Evolutionary conservation across 805 yeast genomes (phyloP).

Genomic region (Candida railenensis): DNA sequence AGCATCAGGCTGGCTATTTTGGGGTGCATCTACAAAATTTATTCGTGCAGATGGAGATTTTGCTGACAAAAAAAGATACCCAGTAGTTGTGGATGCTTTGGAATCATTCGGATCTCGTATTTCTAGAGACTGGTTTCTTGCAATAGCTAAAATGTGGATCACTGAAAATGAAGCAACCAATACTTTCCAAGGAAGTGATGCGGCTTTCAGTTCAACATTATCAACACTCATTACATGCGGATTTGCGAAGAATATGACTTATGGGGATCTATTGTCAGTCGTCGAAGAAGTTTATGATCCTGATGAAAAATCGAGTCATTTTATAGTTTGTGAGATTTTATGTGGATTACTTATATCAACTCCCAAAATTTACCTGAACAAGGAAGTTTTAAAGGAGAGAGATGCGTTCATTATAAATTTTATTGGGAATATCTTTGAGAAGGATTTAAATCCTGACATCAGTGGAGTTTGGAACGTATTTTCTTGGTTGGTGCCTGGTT

Average conservation of each 20-base stretch:
- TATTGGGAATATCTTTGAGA: constrained; percentile 45
- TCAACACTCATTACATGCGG: constrained; percentile 49
- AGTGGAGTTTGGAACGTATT: constrained; percentile 72
- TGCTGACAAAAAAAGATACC: neutral
- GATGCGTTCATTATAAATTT: constrained; percentile 48
- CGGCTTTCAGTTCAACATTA: constrained; percentile 52
- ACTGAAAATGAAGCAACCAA: constrained; percentile 70
- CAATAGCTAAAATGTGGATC: constrained; percentile 50
- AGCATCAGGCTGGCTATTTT: constrained; percentile 68
- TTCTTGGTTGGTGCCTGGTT: constrained; percentile 70
- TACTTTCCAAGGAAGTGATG: constrained; percentile 64
- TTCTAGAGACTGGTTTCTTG: constrained; percentile 57
- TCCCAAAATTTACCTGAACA: constrained; percentile 34
- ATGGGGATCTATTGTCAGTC: constrained; percentile 52
- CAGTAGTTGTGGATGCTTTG: constrained; percentile 25
- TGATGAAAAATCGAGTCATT: constrained; percentile 74
- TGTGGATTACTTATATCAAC: constrained; percentile 61
- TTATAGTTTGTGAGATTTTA: constrained; percentile 68
- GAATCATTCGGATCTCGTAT: constrained; percentile 43
- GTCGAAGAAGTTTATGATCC: constrained; percentile 52
- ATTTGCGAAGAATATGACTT: constrained; percentile 38
- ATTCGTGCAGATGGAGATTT: constrained; percentile 30
- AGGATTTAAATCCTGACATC: constrained; percentile 73
- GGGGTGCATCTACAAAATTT: constrained; percentile 60
- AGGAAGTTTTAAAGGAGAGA: constrained; percentile 26